Base-by-base conservation (phyloP, 2,329 filamentous ascomycete species). In the Triangularia setosa region DNA sequence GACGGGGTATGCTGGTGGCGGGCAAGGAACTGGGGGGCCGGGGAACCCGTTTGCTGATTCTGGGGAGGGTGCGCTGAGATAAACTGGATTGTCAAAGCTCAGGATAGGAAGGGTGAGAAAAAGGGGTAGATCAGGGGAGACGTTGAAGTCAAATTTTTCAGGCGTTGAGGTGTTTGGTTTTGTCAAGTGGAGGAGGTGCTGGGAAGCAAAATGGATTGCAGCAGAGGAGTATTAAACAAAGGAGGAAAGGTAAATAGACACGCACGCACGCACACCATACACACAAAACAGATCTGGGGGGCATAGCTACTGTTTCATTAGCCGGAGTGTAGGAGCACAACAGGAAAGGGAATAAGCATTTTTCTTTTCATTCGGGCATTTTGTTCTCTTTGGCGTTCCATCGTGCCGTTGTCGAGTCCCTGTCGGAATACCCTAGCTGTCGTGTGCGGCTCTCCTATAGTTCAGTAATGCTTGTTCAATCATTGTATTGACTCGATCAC, bases 41-140 rank as follows among this genome's bases (percentile, higher is more conserved):
- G 61, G 61, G 56, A 69, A 69, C 18, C 68, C 68, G 23, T 69
- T 69, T 61, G 64, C 48, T 7, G 66, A 64, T 30, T n/a, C 30
- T 27, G 14, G 58, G 33, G 40, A 48, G 18, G 40, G 40, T 6
- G 40, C 40, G 7, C 21, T 53, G 59, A 54, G 35, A 14, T 27
- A 24, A 16, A n/a, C 11, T n/a, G 4, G 33, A n/a, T 3, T 5
- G 12, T 4, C 9, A 33, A 12, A 1, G 35, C 5, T 6, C 1
- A n/a, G 16, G 35, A 11, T 18, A 55, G 21, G 27, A 24, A n/a
- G 24, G 27, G 4, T 11, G 44, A 35, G 24, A 56, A 23, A 40
- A 58, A n/a, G 53, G 9, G 11, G 40, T n/a, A n/a, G 35, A 4
- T 16, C 3, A n/a, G 16, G 35, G 16, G 16, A 40, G 35, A 8